Base-by-base conservation (phyloP, 2,329 filamentous ascomycete genomes). In the Hypoxylon rubiginosum region DNA sequence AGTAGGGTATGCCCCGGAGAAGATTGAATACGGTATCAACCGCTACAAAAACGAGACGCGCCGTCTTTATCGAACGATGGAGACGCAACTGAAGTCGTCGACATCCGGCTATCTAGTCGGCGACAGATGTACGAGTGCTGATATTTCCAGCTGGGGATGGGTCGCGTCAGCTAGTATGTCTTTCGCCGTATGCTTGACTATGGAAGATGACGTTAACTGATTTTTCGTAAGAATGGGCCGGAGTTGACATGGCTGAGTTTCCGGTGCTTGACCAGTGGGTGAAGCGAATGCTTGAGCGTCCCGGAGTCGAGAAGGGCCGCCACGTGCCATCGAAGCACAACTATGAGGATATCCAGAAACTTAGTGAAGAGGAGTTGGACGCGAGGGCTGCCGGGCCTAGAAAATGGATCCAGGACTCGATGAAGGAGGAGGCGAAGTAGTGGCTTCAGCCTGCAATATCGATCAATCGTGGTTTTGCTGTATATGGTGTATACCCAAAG, bases 61-160 rank as follows among this genome's bases (percentile, higher is more conserved):
- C n/a, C 89, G 94, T 13, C 84, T 97, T 1, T 97, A 96, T 81
- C 84, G 88, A 55, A 90, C 93, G 19, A 82, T 97, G 64, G 90
- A 97, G 74, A 88, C 85, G 51, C 89, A 94, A 59, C 86, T 97
- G 46, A 78, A 81, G 67, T 83, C 84, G 73, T 85, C 84, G 4
- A 76, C 78, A 2, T 86, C 84, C 0, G 86, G 86, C 11, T 91
- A 84, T 75, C 79, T 91, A 11, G 89, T 91, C 48, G 92, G 91
- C 36, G 87, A 92, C 76, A 87, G 87, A 67, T 82, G 86, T 66
- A 93, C 91, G 46, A 88, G 92, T 70, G 93, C 92, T 1, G 94
- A 97, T 77, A 92, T 97, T 65, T 84, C 92, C 45, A 88, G 88
- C 77, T 94, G 91, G 86, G 92, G 92, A 26, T 97, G 93, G 93